Base-by-base conservation (phyloP, 2,329 filamentous ascomycete genomes). In the Pestalotiopsis sp. region DNA sequence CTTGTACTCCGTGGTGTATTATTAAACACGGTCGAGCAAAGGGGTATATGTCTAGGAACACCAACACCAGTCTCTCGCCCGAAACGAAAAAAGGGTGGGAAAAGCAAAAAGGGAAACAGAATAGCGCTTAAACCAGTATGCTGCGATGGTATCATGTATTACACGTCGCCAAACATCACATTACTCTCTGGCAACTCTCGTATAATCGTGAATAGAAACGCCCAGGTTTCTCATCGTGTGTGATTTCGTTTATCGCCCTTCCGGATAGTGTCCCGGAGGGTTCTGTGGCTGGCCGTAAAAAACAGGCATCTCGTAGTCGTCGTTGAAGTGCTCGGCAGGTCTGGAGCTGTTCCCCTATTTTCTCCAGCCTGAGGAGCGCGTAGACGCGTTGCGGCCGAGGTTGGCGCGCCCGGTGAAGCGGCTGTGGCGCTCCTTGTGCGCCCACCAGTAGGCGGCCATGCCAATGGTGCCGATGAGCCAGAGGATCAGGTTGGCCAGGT, bases 401-500 rank as follows among this genome's bases (percentile, higher is more conserved):
- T 78, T 84, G 38, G 87, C 89, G 64, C 89, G 83, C 67, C 89
- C 88, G 39, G 89, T 91, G 78, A 89, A 90, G 65, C 84, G 83
- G 20, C 83, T 85, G 71, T 83, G 82, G 39, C 80, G 80, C 62
- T 88, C 83, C 61, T 87, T 84, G 74, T 87, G 82, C 70, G 80
- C 82, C 78, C 83, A 89, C 85, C 90, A 93, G 76, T 91, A 87
- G 1, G 85, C 77, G 14, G 83, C 82, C 14, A 87, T 83, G 36
- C 85, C 88, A 13, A 87, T 69, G 4, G 88, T 86, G 3, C 89
- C 90, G 61, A 91, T 79, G 64, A 94, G 81, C 94, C 94, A 97
- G 65, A 97, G 84, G 14, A 93, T 77, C 78, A 93, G 87, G 78
- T 91, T 93, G 61, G 87, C 83, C 65, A 97, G 80, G 78, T 95